These are phyloP conservation scores for Knufia petricola DNA, from an alignment of 2,329 filamentous ascomycete genomes.

Conservation along the genomic window DNA sequence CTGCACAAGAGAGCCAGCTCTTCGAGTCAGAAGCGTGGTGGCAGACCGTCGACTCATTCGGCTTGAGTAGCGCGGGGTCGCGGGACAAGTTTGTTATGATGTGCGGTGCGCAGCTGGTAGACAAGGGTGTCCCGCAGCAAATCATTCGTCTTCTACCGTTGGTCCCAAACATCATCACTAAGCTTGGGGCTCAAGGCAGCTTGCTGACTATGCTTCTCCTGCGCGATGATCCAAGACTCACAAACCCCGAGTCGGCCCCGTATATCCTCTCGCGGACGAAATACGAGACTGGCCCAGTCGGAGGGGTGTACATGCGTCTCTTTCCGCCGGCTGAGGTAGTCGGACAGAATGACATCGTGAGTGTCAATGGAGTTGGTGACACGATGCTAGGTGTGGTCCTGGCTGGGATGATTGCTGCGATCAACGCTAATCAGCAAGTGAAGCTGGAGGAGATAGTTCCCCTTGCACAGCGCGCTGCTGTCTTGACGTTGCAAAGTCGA, in stretches of 20 bases:
- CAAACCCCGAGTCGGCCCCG: conserved; percentile 50
- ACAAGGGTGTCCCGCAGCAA: conserved; percentile 74
- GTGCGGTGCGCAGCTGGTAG: conserved; percentile 59
- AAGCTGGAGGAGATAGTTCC: conserved; percentile 56
- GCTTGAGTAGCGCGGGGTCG: conserved; percentile 59
- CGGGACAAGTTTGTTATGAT: conserved; percentile 61
- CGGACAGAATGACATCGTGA: conserved; percentile 56
- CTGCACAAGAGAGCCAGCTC: conserved; percentile 56
- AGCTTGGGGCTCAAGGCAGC: conserved; percentile 67
- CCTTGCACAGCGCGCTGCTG: conserved; percentile 71
- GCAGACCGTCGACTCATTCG: conserved; percentile 65
- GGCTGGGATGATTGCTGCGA: conserved; percentile 56
- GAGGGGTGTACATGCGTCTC: conserved; percentile 75
- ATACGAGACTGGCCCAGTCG: conserved; percentile 51
- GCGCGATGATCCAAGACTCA: conserved; percentile 58
- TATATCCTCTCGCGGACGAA: conserved; percentile 61
- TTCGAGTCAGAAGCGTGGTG: conserved; percentile 71
- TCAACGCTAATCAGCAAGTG: conserved; percentile 30
- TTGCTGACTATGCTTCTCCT: conserved; percentile 63
- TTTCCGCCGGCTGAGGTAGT: conserved; percentile 60
- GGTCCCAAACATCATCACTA: conserved; percentile 74
- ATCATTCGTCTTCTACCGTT: conserved; percentile 77
- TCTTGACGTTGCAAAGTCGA: conserved; percentile 63
- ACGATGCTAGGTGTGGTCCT: conserved; percentile 80
- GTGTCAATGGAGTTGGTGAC: conserved; percentile 90